These are phyloP conservation scores for Kodamaea anthophila DNA, from an alignment of 1,139 yeast species.

Conservation along the genomic window DNA sequence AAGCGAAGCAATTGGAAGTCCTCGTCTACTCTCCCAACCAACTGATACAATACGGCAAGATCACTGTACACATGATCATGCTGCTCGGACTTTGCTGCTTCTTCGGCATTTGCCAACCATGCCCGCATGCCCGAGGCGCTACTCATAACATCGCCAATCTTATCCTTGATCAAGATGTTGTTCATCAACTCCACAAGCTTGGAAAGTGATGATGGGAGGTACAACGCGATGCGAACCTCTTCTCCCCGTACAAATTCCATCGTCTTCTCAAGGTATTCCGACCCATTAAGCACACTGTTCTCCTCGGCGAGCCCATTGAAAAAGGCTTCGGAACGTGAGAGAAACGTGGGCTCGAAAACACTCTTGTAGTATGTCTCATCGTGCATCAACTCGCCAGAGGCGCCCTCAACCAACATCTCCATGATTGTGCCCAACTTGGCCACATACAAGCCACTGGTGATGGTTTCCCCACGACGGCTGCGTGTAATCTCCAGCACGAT, in stretches of 20 bases:
- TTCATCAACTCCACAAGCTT: constrained; percentile 54
- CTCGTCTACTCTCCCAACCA: constrained; percentile 50
- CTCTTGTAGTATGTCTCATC: constrained; percentile 56
- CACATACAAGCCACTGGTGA: constrained; percentile 53
- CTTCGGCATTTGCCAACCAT: constrained; percentile 35
- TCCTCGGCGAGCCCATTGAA: constrained; percentile 45
- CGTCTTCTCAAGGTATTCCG: constrained; percentile 50
- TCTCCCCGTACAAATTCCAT: constrained; percentile 53
- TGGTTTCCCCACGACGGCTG: constrained; percentile 54
- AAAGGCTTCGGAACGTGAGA: constrained; percentile 50
- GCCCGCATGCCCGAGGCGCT: constrained; percentile 50
- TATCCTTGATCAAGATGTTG: constrained; percentile 55
- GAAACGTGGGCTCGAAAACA: constrained; percentile 61
- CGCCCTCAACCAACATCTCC: constrained; percentile 45
- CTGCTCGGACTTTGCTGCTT: constrained; percentile 10
- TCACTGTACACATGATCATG: no score
- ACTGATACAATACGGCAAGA: constrained; percentile 42
- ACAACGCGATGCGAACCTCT: constrained; percentile 47
- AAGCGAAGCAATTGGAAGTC: constrained; percentile 45
- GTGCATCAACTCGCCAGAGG: constrained; percentile 23
- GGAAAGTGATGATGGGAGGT: constrained; percentile 52
- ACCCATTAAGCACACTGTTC: constrained; percentile 38
- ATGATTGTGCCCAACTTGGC: constrained; percentile 66
- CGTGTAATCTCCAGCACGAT: constrained; percentile 53
- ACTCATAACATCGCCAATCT: constrained; percentile 41